phyloP scores from a whole-genome alignment of 805 yeast species.

The Yamadazyma olivae region DNA sequence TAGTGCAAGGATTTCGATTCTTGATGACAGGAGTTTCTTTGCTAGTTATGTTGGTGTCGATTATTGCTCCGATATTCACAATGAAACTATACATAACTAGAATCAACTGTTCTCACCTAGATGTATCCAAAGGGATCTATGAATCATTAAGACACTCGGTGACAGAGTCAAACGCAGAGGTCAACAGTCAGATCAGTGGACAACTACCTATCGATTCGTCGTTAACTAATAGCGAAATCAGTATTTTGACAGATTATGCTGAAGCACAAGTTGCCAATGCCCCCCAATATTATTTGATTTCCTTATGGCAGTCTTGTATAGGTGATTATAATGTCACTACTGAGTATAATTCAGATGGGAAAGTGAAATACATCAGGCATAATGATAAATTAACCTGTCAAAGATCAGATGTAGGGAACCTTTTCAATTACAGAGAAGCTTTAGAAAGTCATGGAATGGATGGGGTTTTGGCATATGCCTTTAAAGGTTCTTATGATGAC shows the following conservation, averaged over 20 bases:
- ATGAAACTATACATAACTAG: conserved; percentile 25
- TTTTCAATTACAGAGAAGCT: conserved; percentile 45
- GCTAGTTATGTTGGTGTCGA: conserved; percentile 16
- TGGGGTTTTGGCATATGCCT: conserved; percentile 49
- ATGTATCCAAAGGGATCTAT: conserved; percentile 53
- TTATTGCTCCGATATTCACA: conserved; percentile 25
- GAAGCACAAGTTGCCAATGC: conserved; percentile 42
- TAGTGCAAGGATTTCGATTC: conserved; percentile 25
- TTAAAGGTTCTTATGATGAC: conserved; percentile 18
- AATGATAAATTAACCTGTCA: conserved; percentile 23
- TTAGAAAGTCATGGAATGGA: conserved; percentile 38
- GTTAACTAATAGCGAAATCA: conserved; percentile 49
- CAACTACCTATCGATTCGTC: conserved; percentile 25
- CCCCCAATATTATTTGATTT: conserved; percentile 46
- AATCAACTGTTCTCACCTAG: conserved; percentile 50
- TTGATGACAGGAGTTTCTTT: conserved; percentile 16
- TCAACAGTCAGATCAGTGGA: conserved; percentile 3
- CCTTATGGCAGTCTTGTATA: conserved; percentile 45
- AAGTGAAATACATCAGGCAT: conserved; percentile 10
- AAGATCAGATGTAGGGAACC: conserved; percentile 14
- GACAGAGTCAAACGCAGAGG: conserved; percentile 14
- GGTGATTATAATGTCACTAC: conserved; percentile 33
- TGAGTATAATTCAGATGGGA: conserved; percentile 11
- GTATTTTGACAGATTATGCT: conserved; percentile 44
- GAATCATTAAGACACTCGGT: conserved; percentile 37